Evolutionary conservation across 441 rosid genomes (phyloP), one percentile per base, ranked within the genome.

Genomic region (Viola pubescens): DNA sequence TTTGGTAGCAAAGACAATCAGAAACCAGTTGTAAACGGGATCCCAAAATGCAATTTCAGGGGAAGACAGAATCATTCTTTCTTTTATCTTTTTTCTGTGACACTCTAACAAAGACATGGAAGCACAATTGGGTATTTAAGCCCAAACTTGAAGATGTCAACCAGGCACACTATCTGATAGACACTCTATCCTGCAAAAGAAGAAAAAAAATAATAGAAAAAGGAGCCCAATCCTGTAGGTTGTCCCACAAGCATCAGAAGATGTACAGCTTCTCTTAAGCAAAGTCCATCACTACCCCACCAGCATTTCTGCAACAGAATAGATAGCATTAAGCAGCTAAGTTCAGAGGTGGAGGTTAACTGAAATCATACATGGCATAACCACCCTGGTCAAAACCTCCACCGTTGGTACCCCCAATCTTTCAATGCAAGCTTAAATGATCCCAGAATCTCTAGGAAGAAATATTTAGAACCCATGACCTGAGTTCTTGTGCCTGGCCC

Each of bases 301-400:
- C 79, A 61, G 81, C 82, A 77, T 73, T 79, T 85, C 91, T 85
- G 87, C 86, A 85, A 72, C 78, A 82, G 81, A 82, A 77, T 72
- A 81, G 74, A 79, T 78, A 72, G 41, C 14, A 82, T 72, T 77
- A 81, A 75, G 76, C 72, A 77, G 63, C 80, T 71, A 57, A 67
- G 64, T 70, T 68, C 62, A 63, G 60, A 68, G 71, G 72, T 52
- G 71, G 75, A 73, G 67, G 79, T 66, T 71, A 71, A 74, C 37
- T 59, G 60, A 76, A 77, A 83, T 68, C 75, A 70, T 52, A 65
- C 60, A 75, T 59, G 77, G 56, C 62, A 68, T 73, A 79, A 60
- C 73, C 72, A 72, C 82, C 76, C 86, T 14, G 58, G 69, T 63
- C 77, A 77, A 78, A 73, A 68, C 79, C 82, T 82, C 76, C 77